Evolutionary conservation across 176 grass and related monocot genomes (phyloP).

Genomic region (Avena insularis): DNA sequence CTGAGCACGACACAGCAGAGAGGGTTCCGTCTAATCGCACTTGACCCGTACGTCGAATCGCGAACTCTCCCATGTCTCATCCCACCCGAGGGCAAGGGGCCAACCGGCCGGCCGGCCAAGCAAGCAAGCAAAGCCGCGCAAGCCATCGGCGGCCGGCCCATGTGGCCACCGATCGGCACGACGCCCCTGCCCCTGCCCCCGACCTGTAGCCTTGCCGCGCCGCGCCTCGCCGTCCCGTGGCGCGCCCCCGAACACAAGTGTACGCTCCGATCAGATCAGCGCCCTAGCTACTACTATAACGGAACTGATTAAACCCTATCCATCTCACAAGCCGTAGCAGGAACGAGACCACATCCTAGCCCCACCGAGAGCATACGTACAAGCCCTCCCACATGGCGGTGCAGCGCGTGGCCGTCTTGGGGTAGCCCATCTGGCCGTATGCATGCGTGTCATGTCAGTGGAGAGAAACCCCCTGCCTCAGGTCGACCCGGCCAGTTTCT

Average conservation of each 20-base stretch:
- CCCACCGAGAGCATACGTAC: slow-evolving; percentile 22
- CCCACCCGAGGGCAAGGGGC: too few species aligned
- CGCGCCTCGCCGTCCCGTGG: background rate
- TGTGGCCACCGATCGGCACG: too few species aligned
- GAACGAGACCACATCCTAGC: slow-evolving; percentile 40
- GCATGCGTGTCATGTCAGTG: slow-evolving; percentile 9
- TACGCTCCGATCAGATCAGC: background rate
- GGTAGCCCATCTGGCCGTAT: background rate
- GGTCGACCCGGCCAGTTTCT: background rate
- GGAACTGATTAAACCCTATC: background rate
- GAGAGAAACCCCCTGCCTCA: background rate
- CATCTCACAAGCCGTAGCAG: slow-evolving; percentile 15
- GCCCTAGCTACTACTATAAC: background rate
- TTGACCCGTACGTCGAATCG: background rate
- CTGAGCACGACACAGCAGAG: background rate
- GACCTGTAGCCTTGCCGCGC: background rate
- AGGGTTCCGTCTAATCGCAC: background rate
- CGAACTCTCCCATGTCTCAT: background rate
- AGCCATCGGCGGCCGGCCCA: background rate
- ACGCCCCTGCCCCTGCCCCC: too few species aligned
- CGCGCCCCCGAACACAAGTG: background rate
- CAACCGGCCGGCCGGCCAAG: background rate
- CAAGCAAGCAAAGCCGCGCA: background rate
- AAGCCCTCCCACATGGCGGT: background rate
- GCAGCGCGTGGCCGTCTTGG: slow-evolving; percentile 4